Evolutionary conservation across 306 rosid genomes (phyloP).

Genomic region (Sechiopsis laciniata): DNA sequence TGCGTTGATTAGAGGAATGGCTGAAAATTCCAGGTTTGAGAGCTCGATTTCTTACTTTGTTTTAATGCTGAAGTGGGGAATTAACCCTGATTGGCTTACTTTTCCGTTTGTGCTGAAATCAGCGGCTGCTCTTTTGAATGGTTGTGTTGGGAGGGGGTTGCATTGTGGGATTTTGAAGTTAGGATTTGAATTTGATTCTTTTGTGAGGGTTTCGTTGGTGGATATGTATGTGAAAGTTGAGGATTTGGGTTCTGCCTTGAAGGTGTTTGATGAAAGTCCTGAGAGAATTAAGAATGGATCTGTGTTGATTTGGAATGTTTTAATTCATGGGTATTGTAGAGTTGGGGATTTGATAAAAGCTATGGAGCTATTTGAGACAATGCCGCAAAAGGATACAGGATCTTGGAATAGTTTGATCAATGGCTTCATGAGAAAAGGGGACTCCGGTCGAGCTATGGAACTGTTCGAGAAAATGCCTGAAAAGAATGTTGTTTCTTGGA

Average conservation of each 20-base stretch:
- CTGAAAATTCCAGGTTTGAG: constrained; percentile 24
- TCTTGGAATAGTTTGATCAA: constrained; percentile 29
- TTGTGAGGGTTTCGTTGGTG: constrained; percentile 27
- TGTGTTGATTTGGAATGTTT: constrained; percentile 28
- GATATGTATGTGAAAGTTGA: constrained; percentile 28
- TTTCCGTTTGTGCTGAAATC: constrained; percentile 28
- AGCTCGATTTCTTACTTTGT: constrained; percentile 19
- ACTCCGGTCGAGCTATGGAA: constrained; percentile 19
- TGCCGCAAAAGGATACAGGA: constrained; percentile 23
- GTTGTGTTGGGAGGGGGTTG: constrained; percentile 17
- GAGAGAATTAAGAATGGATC: constrained; percentile 12
- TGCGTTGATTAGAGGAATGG: constrained; percentile 29
- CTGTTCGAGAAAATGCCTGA: constrained; percentile 22
- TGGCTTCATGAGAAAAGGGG: constrained; percentile 26
- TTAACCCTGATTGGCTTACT: constrained; percentile 25
- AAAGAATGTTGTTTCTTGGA: constrained; percentile 31
- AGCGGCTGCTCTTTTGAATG: constrained; percentile 20
- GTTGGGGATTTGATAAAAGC: constrained; percentile 24
- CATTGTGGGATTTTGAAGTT: constrained; percentile 24
- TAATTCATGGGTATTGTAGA: constrained; percentile 25
- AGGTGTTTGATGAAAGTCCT: constrained; percentile 30
- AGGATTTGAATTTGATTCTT: constrained; percentile 26
- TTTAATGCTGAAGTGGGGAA: constrained; percentile 22
- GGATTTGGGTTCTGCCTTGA: constrained; percentile 22
- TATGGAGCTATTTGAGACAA: constrained; percentile 23